Base-by-base conservation (phyloP, 2,329 filamentous ascomycete genomes). In the Pyrenochaeta sp. region DNA sequence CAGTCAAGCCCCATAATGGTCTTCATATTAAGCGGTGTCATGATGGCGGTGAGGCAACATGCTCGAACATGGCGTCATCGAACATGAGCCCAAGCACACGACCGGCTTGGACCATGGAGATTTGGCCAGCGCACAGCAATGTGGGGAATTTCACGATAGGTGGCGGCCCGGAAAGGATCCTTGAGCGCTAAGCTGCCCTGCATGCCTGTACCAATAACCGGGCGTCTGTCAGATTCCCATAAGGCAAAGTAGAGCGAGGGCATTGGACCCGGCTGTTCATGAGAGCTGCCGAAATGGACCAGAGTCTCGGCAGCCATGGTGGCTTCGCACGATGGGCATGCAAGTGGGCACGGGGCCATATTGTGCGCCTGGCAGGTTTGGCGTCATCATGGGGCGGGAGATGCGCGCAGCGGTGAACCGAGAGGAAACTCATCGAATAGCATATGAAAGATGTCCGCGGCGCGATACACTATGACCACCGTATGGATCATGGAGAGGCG, bases 291-390 rank as follows among this genome's bases (percentile, higher is more conserved):
- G 23, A n/a, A 27, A 18, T 12, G 15, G 29, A 52, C 27, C 36
- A 49, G 31, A 45, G 15, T 32, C 21, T 30, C 32, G 15, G 33
- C 45, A 49, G 35, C 15, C 31, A 6, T 21, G 21, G 7, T 12
- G 18, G 44, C 21, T 39, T 10, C 11, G 31, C 31, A 27, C 20
- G 32, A 46, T 45, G 32, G n/a, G 23, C 45, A 58, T 57, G 59
- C 56, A 49, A 50, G 45, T 60, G 60, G 58, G 44, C 54, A 68
- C 58, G 55, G 55, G 66, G 51, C 30, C 54, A 61, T 32, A 14
- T 45, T 9, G 35, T 41, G 30, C 33, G 44, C 47, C 20, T 41
- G 36, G 37, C 46, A 11, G 33, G 30, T 11, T 10, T 17, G 47
- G 54, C 42, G 42, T 56, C 49, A 45, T 30, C 11, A 10, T 23